Conservation (phyloP, 768 basidiomycete genomes). For the Kwoniella newhampshirensis region DNA sequence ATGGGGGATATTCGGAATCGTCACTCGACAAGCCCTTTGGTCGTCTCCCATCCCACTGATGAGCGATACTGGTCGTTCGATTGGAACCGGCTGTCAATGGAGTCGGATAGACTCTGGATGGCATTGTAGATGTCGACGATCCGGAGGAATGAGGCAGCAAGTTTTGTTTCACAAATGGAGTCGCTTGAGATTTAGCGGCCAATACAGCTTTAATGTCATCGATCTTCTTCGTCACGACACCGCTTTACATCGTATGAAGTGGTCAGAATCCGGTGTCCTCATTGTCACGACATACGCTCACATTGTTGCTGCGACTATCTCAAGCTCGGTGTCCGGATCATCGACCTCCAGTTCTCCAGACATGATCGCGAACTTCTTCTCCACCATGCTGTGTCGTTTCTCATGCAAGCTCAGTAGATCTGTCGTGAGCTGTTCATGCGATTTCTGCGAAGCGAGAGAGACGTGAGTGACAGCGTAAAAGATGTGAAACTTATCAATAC, state of each 20-base stretch:
- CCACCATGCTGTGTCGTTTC: background rate
- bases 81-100: slow-evolving; percentile 2
- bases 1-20: slow-evolving; percentile 5
- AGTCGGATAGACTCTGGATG: slow-evolving; percentile 4
- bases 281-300: slow-evolving; percentile 5
- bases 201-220: slow-evolving; percentile 23
- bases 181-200: background rate
- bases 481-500: slow-evolving; percentile 1
- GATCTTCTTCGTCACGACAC: slow-evolving; percentile 21
- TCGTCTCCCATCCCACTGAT: slow-evolving; percentile 7
- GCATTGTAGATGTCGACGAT: slow-evolving; percentile 1
- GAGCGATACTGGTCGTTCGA: background rate
- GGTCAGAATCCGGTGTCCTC: too few relatives aligned
- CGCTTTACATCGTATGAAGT: slow-evolving; percentile 7
- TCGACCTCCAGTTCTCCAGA: slow-evolving; percentile 1
- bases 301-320: slow-evolving; percentile 21
- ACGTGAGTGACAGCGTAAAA: background rate
- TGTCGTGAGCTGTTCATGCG: slow-evolving; percentile 2
- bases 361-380: too few relatives aligned
- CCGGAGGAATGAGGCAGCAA: slow-evolving; percentile 15
- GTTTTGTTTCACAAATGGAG: background rate
- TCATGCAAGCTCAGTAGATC: background rate
- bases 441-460: slow-evolving; percentile 2
- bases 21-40: slow-evolving; percentile 19
- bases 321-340: slow-evolving; percentile 7